phyloP scores from a whole-genome alignment of 2,329 filamentous ascomycete species.

The Erysiphe neolycopersici region DNA sequence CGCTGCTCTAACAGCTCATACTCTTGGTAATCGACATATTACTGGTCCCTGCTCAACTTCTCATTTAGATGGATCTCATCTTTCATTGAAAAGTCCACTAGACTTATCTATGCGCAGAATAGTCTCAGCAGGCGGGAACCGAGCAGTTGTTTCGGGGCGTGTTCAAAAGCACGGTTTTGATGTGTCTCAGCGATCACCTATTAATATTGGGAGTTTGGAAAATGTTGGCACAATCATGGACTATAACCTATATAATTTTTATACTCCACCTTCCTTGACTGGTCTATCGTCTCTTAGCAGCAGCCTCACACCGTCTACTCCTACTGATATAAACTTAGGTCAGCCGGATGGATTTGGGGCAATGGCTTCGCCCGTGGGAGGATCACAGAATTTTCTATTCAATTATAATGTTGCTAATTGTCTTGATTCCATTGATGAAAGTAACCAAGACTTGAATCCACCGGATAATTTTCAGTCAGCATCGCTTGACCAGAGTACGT shows the following conservation, averaged over 20 bases:
- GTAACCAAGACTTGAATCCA: conserved; percentile 9
- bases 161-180: conserved; percentile 11
- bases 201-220: conserved; percentile 10
- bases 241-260: conserved; percentile 8
- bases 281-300: conserved; percentile 9
- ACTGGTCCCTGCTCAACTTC: conserved; percentile 12
- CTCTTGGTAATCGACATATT: conserved; percentile 6
- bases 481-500: too few relatives aligned
- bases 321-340: conserved; percentile 1
- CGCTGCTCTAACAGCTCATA: conserved; percentile 10
- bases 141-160: conserved; percentile 9
- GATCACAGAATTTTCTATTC: too few relatives aligned
- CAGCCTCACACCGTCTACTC: conserved; percentile 13
- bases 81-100: conserved; percentile 8
- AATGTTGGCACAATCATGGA: conserved; percentile 10
- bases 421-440: conserved; percentile 6
- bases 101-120: conserved; percentile 13
- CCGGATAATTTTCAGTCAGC: conserved; percentile 1
- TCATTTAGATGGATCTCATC: conserved; percentile 11
- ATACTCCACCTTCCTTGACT: conserved; percentile 6
- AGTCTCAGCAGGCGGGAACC: conserved; percentile 11
- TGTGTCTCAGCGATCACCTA: conserved; percentile 11
- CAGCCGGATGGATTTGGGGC: too few relatives aligned
- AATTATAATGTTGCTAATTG: conserved; percentile 3
- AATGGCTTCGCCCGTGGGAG: too few relatives aligned